These are phyloP conservation scores for Hyaloscypha variabilis DNA, from an alignment of 495 filamentous ascomycete species.

Conservation along the genomic window DNA sequence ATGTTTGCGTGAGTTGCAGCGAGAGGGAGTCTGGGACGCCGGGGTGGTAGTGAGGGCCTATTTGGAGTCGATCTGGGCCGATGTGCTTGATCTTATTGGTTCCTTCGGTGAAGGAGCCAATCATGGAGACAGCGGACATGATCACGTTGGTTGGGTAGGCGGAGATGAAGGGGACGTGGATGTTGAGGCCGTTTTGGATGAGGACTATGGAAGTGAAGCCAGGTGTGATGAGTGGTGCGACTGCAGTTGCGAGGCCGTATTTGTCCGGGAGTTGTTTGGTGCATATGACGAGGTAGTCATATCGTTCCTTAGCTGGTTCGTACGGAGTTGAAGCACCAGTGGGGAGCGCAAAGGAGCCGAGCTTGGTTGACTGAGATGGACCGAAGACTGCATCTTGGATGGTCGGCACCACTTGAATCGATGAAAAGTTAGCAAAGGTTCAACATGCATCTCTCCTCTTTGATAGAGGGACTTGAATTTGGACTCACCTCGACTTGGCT, in stretches of 20 bases:
- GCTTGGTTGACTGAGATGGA: background rate
- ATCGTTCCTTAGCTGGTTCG: background rate
- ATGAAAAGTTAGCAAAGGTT: background rate
- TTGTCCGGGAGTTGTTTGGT: slow-evolving; percentile 52
- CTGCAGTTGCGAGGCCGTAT: slow-evolving; percentile 38
- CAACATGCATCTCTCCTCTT: background rate
- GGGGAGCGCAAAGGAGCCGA: background rate
- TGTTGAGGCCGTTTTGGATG: slow-evolving; percentile 64
- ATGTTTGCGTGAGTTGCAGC: slow-evolving; percentile 19
- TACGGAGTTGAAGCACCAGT: background rate
- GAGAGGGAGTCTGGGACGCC: slow-evolving; percentile 13
- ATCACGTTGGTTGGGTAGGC: slow-evolving; percentile 52
- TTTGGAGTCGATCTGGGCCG: slow-evolving; percentile 36
- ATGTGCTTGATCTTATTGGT: slow-evolving; percentile 46
- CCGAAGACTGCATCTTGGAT: background rate
- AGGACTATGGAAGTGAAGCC: slow-evolving; percentile 53
- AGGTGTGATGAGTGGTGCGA: slow-evolving; percentile 47
- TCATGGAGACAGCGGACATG: slow-evolving; percentile 52
- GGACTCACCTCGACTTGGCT: slow-evolving; percentile 18
- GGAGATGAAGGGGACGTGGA: slow-evolving; percentile 53
- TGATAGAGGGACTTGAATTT: background rate
- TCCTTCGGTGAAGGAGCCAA: slow-evolving; percentile 37
- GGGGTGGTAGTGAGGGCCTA: slow-evolving; percentile 47
- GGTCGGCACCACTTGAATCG: background rate
- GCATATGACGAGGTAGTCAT: slow-evolving; percentile 50